phyloP scores from a whole-genome alignment of 495 filamentous ascomycete genomes.

The Aspergillus bertholletiae region DNA sequence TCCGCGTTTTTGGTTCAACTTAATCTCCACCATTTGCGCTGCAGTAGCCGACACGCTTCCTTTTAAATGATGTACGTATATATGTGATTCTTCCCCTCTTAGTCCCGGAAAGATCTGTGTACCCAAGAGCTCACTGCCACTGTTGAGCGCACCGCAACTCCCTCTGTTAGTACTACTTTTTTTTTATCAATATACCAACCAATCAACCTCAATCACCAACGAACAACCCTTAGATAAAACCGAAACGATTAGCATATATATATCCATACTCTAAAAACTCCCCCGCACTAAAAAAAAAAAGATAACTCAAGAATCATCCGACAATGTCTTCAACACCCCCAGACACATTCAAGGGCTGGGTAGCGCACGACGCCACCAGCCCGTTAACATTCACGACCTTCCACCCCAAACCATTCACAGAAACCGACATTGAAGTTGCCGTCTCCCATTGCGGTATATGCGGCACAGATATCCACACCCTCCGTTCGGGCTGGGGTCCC shows the following conservation, averaged over 20 bases:
- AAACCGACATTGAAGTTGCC: constrained; percentile 61
- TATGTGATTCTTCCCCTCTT: background rate
- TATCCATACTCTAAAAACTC: too few relatives aligned
- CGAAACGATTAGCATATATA: too few relatives aligned
- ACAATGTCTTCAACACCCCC: constrained; percentile 14
- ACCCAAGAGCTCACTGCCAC: background rate
- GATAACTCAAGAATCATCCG: too few relatives aligned
- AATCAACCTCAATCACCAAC: too few relatives aligned
- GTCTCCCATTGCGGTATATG: constrained; percentile 84
- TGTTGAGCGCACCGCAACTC: too few relatives aligned
- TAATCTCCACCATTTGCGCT: background rate
- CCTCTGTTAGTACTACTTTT: too few relatives aligned
- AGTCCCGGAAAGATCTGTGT: too few relatives aligned
- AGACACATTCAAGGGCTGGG: constrained; percentile 76
- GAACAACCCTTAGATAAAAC: too few relatives aligned
- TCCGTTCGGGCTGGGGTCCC: constrained; percentile 70
- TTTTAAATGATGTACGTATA: background rate
- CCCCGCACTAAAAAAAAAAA: too few relatives aligned
- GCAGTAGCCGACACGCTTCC: background rate
- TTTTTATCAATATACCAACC: too few relatives aligned
- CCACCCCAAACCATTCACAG: constrained; percentile 73
- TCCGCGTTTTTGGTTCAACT: background rate
- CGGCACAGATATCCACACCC: constrained; percentile 72
- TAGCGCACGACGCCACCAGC: constrained; percentile 64
- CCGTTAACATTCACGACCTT: constrained; percentile 71